Percentiles rank a stretch among this genome's conserved stretches.
Evolutionary conservation across 768 basidiomycete species (phyloP).

Genomic region (Russula abietina): DNA sequence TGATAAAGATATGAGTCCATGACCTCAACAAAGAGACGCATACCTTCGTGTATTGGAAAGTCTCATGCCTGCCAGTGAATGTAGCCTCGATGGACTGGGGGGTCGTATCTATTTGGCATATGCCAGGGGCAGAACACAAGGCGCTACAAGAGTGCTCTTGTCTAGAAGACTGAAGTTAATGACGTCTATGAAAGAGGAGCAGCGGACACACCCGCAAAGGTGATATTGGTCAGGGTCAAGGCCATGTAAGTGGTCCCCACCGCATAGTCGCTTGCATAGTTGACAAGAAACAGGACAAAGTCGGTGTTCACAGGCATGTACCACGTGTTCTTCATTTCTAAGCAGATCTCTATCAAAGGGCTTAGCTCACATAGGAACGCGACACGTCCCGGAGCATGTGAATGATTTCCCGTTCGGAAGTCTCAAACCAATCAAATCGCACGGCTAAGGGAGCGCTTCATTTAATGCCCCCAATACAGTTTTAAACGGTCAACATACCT

Average conservation of each 20-base stretch:
- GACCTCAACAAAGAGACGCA: not conserved
- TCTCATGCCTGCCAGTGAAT: constrained; percentile 53
- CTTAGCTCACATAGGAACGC: constrained; percentile 12
- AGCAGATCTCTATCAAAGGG: not conserved
- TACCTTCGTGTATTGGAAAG: constrained; percentile 63
- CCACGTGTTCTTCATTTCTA: constrained; percentile 42
- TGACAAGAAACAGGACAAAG: constrained; percentile 51
- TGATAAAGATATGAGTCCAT: not conserved
- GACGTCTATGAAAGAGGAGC: not conserved
- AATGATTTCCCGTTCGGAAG: constrained; percentile 16
- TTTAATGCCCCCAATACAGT: too few relatives aligned
- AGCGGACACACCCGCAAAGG: constrained; percentile 50
- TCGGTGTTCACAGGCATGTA: constrained; percentile 47
- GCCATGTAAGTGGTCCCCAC: constrained; percentile 47
- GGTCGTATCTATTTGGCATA: constrained; percentile 53
- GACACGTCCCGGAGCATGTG: constrained; percentile 18
- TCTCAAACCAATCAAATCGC: constrained; percentile 16
- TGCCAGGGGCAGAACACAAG: constrained; percentile 42
- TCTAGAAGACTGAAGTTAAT: constrained; percentile 29
- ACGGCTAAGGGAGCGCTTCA: constrained; percentile 10
- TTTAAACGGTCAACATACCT: constrained; percentile 34
- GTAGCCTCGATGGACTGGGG: constrained; percentile 59
- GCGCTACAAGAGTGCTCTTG: constrained; percentile 48
- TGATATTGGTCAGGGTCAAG: constrained; percentile 39
- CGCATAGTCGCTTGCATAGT: constrained; percentile 51